Evolutionary conservation across 768 basidiomycete species (phyloP), one percentile per base, ranked within the genome.

Genomic region (Boletus tomentosulus): DNA sequence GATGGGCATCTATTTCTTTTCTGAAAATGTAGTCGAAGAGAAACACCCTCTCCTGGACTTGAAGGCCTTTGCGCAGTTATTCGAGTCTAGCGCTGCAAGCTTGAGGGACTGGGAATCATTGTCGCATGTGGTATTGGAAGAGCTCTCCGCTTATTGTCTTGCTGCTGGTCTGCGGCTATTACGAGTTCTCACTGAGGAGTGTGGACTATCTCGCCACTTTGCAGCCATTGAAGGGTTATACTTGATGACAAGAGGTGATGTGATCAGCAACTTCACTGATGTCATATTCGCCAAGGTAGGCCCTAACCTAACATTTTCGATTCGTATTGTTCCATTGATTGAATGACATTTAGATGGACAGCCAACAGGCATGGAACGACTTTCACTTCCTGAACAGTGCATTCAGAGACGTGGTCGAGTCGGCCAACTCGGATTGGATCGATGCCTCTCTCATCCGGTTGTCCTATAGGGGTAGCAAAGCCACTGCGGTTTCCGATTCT

Each of bases 301-400:
- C 7, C 57, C 38, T 72, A 6, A 12, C 57, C 38, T 72, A 6
- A 12, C 25, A 13, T 6, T 10, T 25, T 25, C 19, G 7, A 45
- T 12, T 3, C 33, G 34, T 16, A 43, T 19, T 46, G 33, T 34
- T 30, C 16, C 3, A 19, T 50, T 47, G 25, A 43, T 31, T 48
- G 25, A 0, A 41, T 19, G 34, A 13, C 3, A 16, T 42, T 42
- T 50, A 92, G 89, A 90, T 92, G 81, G 87, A 92, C 58, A 73
- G 73, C n/a, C 74, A 78, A 45, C 82, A 86, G 62, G 63, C 72
- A 34, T 93, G 90, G 90, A 77, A 71, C 44, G 91, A 92, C 63
- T 90, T 89, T 65, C 91, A 93, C 70, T 89, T 88, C 69, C 66
- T 92, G 51, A 92, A 92, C 62, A 85, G 81, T 28, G 82, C 85